Conservation (phyloP, 1,284 basidiomycete species). For the Moesziomyces globuligerus region DNA sequence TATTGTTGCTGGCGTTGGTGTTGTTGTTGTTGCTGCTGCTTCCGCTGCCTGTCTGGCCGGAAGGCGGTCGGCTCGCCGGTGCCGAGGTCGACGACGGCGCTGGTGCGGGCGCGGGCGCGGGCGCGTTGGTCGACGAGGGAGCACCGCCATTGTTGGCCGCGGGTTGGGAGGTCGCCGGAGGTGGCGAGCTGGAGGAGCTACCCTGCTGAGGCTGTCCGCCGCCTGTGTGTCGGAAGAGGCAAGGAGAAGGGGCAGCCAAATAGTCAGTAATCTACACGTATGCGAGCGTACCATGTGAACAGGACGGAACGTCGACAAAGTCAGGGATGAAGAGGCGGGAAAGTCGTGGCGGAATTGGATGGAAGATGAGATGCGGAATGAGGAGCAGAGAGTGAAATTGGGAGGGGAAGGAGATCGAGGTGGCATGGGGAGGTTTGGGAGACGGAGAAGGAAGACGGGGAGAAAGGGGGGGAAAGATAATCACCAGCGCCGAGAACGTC, state of each 20-base stretch:
- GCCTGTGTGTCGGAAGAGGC: not conserved
- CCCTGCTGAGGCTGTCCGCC: conserved; percentile 22
- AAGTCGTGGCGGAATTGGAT: no score
- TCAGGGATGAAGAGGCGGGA: no score
- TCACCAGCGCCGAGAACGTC: conserved; percentile 48
- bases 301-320: no score
- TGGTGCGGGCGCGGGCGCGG: conserved; percentile 19
- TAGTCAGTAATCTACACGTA: conserved; percentile 6
- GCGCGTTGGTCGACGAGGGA: conserved; percentile 10
- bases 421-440: not conserved
- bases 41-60: conserved; percentile 4
- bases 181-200: conserved; percentile 8
- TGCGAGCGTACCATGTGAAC: not conserved
- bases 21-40: conserved; percentile 3
- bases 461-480: conserved; percentile 22
- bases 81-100: conserved; percentile 18
- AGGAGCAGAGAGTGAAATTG: not conserved
- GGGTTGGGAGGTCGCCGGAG: conserved; percentile 14
- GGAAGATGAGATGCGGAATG: no score
- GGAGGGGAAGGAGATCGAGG: not conserved
- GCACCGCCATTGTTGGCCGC: conserved; percentile 8
- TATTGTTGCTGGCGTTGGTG: conserved; percentile 5
- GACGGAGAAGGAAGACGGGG: not conserved
- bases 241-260: no score
- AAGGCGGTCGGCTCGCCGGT: conserved; percentile 8